Conservation (phyloP, 2,329 filamentous ascomycete genomes). For the Blastomyces emzantsi region DNA sequence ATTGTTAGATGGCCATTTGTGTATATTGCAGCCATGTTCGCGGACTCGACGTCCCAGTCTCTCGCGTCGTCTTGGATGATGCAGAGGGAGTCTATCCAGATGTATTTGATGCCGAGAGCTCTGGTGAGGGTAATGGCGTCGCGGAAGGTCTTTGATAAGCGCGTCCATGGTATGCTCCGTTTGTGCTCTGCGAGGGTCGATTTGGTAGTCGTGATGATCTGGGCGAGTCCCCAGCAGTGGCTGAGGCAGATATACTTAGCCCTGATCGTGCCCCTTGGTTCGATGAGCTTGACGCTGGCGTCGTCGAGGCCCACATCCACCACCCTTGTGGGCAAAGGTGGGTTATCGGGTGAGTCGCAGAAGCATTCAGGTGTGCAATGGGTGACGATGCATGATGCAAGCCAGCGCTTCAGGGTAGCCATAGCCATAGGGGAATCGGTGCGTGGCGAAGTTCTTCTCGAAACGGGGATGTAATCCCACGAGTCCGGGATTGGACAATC, state of each 20-base stretch:
- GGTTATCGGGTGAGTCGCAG: slow-evolving; percentile 2
- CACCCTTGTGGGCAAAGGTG: not conserved
- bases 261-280: not conserved
- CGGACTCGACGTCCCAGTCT: slow-evolving; percentile 2
- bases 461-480: slow-evolving; percentile 6
- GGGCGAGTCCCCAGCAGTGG: slow-evolving; percentile 4
- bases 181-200: not conserved
- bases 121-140: slow-evolving; percentile 2
- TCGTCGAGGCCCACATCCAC: slow-evolving; percentile 6
- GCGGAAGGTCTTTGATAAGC: not conserved
- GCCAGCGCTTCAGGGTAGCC: slow-evolving; percentile 1
- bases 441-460: not conserved
- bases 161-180: not conserved
- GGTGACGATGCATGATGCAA: slow-evolving; percentile 1
- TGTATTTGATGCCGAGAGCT: not conserved
- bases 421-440: not conserved
- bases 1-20: slow-evolving; percentile 5
- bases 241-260: slow-evolving; percentile 6
- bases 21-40: slow-evolving; percentile 3
- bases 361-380: slow-evolving; percentile 3
- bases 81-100: slow-evolving; percentile 7
- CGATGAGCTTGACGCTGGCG: not conserved
- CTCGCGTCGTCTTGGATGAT: slow-evolving; percentile 3
- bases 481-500: slow-evolving; percentile 2
- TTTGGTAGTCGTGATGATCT: slow-evolving; percentile 3